A percentile compares a stretch with the other conserved stretches of the same genome.
Evolutionary conservation across 192 early-diverging fungal species (phyloP).

Genomic region (Gaertneriomyces semiglobifer): DNA sequence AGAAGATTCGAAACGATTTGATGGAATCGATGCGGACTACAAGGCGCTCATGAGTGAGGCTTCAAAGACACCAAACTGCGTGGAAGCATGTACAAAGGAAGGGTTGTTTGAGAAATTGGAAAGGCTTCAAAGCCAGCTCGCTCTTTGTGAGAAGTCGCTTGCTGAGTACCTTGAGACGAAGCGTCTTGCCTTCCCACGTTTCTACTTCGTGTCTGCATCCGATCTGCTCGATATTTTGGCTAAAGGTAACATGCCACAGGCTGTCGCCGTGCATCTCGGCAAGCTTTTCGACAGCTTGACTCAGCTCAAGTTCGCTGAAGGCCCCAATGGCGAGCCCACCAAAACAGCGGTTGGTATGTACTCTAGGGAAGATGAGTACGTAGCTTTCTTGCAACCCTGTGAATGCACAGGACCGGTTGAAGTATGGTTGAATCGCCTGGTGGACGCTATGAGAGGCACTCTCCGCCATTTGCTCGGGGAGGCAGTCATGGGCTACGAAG

Average conservation of each 20-base stretch:
- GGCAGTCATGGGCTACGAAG: conserved; percentile 59
- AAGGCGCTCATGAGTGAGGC: conserved; percentile 58
- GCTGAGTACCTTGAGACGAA: conserved; percentile 67
- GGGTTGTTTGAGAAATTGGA: conserved; percentile 56
- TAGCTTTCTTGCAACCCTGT: conserved; percentile 50
- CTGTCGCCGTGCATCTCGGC: conserved; percentile 55
- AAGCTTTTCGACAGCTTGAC: conserved; percentile 63
- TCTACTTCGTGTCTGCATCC: conserved; percentile 64
- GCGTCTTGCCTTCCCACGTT: conserved; percentile 60
- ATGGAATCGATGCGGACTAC: conserved; percentile 57
- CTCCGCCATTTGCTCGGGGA: conserved; percentile 52
- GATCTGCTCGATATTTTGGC: conserved; percentile 65
- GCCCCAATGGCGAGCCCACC: conserved; percentile 46
- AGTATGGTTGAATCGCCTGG: conserved; percentile 61
- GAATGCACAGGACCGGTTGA: conserved; percentile 65
- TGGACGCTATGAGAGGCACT: conserved; percentile 57
- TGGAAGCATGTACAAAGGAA: conserved; percentile 56
- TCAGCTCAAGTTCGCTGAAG: conserved; percentile 50
- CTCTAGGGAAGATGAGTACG: conserved; percentile 60
- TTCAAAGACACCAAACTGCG: conserved; percentile 55
- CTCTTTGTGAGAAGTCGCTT: conserved; percentile 64
- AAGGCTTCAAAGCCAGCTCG: conserved; percentile 53
- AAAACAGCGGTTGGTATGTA: conserved; percentile 67
- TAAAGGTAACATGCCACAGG: conserved; percentile 61
- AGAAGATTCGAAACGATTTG: conserved; percentile 63